Conservation (phyloP, 2,329 filamentous ascomycete genomes). For the Neofusicoccum umdonicola region DNA sequence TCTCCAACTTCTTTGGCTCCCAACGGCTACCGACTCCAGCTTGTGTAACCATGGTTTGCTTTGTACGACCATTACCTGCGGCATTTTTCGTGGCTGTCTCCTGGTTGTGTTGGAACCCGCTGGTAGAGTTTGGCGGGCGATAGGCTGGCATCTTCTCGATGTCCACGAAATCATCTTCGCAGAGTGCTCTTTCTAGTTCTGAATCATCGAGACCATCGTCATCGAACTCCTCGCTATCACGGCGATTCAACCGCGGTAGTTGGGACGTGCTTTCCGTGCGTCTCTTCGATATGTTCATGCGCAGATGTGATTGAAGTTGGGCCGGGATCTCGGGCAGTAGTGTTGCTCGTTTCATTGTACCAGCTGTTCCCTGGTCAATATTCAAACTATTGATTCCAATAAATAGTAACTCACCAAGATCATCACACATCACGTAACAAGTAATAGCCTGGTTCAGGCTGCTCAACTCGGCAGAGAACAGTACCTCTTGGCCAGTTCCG, state of each 20-base stretch:
- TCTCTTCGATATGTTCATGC: conserved; percentile 28
- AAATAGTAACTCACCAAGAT: conserved; percentile 58
- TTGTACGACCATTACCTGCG: neutral
- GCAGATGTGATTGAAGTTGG: conserved; percentile 38
- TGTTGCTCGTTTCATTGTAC: conserved; percentile 54
- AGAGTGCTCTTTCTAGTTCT: conserved; percentile 45
- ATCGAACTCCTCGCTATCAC: conserved; percentile 49
- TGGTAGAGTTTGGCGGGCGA: conserved; percentile 15
- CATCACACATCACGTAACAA: conserved; percentile 78
- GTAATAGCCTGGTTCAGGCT: conserved; percentile 58
- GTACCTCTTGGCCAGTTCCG: conserved; percentile 58
- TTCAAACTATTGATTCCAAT: neutral
- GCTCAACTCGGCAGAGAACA: conserved; percentile 58
- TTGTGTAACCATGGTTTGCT: conserved; percentile 17
- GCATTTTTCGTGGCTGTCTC: neutral
- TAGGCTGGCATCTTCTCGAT: conserved; percentile 45
- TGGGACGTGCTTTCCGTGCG: conserved; percentile 23
- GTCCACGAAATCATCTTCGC: conserved; percentile 27
- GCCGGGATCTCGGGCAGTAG: conserved; percentile 50
- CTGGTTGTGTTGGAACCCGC: neutral
- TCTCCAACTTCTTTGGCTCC: conserved; percentile 57
- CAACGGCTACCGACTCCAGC: conserved; percentile 10
- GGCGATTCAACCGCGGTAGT: neutral
- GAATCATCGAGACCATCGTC: conserved; percentile 54
- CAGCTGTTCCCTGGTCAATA: conserved; percentile 38